These are phyloP conservation scores for Monilinia fructigena DNA, from an alignment of 2,329 filamentous ascomycete genomes.

Conservation along the genomic window DNA sequence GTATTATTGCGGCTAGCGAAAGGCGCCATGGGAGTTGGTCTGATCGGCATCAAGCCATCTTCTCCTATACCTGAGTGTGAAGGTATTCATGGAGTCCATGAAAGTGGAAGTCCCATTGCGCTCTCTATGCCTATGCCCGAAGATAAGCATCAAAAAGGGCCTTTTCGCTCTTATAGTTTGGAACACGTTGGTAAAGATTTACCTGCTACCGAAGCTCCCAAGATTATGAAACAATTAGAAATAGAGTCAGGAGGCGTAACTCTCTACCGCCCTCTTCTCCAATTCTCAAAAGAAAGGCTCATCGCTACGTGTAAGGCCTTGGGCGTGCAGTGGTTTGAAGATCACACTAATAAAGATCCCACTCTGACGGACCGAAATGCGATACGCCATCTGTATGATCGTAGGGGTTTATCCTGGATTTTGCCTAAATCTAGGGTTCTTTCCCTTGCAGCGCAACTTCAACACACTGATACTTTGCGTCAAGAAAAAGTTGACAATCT, in stretches of 20 bases:
- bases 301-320: conserved; percentile 70
- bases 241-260: conserved; percentile 63
- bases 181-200: background rate
- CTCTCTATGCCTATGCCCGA: conserved; percentile 5
- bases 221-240: background rate
- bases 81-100: conserved; percentile 68
- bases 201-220: background rate
- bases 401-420: conserved; percentile 64
- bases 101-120: conserved; percentile 51
- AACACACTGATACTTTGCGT: conserved; percentile 47
- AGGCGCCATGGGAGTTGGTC: conserved; percentile 66
- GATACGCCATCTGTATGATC: conserved; percentile 63
- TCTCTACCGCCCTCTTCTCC: conserved; percentile 67
- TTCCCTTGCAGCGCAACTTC: conserved; percentile 54
- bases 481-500: conserved; percentile 52
- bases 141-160: too few relatives aligned
- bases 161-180: too few relatives aligned
- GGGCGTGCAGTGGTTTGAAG: conserved; percentile 74
- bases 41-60: conserved; percentile 65
- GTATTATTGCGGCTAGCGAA: conserved; percentile 73
- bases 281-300: conserved; percentile 71
- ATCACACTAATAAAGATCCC: conserved; percentile 75
- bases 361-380: conserved; percentile 80
- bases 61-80: conserved; percentile 81
- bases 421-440: conserved; percentile 66